Conservation (phyloP, 345 rosid genomes). For the Syzygium aromaticum region DNA sequence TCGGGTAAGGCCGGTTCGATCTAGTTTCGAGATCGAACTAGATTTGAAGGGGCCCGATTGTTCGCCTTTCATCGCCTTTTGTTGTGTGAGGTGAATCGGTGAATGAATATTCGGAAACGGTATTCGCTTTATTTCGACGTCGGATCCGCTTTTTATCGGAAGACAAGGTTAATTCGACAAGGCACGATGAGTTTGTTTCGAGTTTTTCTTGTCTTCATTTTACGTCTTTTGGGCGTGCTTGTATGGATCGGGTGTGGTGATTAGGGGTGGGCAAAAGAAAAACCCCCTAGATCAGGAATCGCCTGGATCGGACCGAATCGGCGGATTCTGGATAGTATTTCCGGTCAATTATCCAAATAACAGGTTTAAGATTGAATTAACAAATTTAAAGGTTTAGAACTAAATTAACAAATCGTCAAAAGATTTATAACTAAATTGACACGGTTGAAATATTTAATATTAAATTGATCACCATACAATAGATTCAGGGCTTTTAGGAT, state of each 20-base stretch:
- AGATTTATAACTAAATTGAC: too few species aligned
- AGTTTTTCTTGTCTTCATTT: background rate
- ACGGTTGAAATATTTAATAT: too few species aligned
- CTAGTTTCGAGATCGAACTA: rapidly evolving
- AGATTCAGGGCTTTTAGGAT: too few species aligned
- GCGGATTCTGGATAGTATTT: too few species aligned
- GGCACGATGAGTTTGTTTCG: background rate
- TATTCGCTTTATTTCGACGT: background rate
- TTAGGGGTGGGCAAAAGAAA: background rate
- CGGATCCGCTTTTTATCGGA: background rate
- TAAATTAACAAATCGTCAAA: too few species aligned
- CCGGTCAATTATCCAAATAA: too few species aligned
- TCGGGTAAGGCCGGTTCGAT: background rate
- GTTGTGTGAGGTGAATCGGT: background rate
- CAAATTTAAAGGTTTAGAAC: background rate
- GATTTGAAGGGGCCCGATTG: rapidly evolving
- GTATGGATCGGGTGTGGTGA: background rate
- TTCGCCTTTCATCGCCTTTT: rapidly evolving
- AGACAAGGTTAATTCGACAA: background rate
- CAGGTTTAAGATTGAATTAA: too few species aligned
- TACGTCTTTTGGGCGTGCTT: background rate
- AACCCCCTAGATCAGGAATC: too few species aligned
- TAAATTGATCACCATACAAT: too few species aligned
- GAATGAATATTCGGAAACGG: too few species aligned
- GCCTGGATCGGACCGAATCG: too few species aligned